Base-by-base conservation (phyloP, 1,284 basidiomycete species). In the Taiwanofungus camphoratus region DNA sequence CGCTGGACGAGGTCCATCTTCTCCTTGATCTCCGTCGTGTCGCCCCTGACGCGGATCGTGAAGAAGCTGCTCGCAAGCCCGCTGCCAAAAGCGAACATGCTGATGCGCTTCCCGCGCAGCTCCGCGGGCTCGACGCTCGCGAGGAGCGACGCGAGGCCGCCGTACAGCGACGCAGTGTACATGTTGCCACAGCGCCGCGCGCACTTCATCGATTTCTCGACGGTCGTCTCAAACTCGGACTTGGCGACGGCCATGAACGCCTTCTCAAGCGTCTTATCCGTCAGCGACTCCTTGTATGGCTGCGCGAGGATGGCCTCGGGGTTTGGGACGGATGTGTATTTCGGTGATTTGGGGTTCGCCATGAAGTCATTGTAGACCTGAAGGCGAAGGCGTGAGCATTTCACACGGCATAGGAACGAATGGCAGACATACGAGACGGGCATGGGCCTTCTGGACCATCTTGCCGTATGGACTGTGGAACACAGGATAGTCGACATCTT, bases 381-480 rank as follows among this genome's bases (percentile, higher is more conserved):
- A 4, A 12, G 2, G 15, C 21, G 13, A n/a, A 15, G 13, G 13
- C 19, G 23, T 38, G 7, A 42, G 38, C 22, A 23, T 31, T 19
- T 33, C 13, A 34, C 13, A 2, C 23, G 9, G 18, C 5, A 16
- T n/a, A n/a, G 24, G 36, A 18, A 1, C 26, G 32, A 26, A 24
- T n/a, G 29, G 30, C 18, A 22, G 21, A 50, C 67, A 46, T 44
- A 70, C 68, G 59, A 98, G 70, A 49, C 95, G 89, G n/a, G 88
- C 94, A 65, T 94, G 86, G 34, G 90, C 93, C 73, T 98, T 99
- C 67, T 96, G 90, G 37, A 96, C 93, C 64, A 97, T 90, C 74
- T 99, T 99, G 69, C 93, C 92, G 70, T 98, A 99, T 1, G 95
- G 95, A 54, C 79, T 82, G 76, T 96, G 92, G 79, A 95, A 91